Base-by-base conservation (phyloP, 768 basidiomycete species). In the Lentinula raphanica region DNA sequence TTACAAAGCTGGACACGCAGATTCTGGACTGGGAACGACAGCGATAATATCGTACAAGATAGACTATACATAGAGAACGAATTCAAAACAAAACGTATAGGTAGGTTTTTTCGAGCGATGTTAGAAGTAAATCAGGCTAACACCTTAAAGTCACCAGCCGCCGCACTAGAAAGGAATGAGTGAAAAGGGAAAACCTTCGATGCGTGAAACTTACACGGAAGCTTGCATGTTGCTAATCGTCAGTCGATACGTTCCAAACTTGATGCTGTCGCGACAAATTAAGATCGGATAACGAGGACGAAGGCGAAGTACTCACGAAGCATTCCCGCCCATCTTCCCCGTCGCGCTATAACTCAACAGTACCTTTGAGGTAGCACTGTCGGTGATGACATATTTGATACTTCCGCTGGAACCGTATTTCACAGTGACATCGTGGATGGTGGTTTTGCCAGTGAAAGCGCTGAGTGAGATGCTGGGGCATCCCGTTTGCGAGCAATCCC, bases 401-500 rank as follows among this genome's bases (percentile, higher is more conserved):
- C 1, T 29, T 15, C 48, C 48, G 25, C 21, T 49, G 19, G 27
- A 12, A 0, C 48, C 48, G 11, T 29, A 60, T 6, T 25, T 58
- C 21, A 60, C 51, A 31, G 29, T 53, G 32, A 60, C 45, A 9
- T 28, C 31, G 23, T 60, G 56, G 3, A 21, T 48, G 9, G 60
- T 60, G 38, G 56, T 60, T 44, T 46, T 58, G 12, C 58, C 56
- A 13, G 60, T 60, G 44, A 60, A 58, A 23, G 29, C 42, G 7
- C 9, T 38, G 21, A 60, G 49, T 2, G 56, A 36, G 5, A 60
- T 60, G 29, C 31, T 58, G 17, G 60, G 60, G 19, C 56, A 58
- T 11, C 50, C 56, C 1, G 56, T 56, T 2, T n/a, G 25, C 25
- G 58, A 54, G 31, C 59, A 56, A 17, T 55, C 59, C 29, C 60